Base-by-base conservation (phyloP, 2,329 filamentous ascomycete species). In the Fusarium nelsonii region DNA sequence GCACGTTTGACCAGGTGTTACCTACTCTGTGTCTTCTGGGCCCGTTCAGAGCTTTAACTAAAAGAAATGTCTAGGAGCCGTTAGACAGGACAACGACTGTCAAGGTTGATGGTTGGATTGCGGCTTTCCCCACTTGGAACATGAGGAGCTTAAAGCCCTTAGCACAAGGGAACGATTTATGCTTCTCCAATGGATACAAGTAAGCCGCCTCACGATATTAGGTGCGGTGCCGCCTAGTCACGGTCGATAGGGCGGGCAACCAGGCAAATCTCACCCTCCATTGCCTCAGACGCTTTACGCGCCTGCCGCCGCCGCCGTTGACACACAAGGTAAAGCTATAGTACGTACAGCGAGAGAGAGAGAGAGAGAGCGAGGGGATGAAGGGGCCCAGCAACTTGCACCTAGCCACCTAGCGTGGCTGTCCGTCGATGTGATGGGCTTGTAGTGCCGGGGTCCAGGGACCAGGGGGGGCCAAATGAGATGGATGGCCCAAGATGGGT, bases 271-370 rank as follows among this genome's bases (percentile, higher is more conserved):
- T 71, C 62, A 65, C 57, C 58, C 71, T 59, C 55, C 59, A 64
- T 69, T 64, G 67, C 57, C 63, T 70, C 53, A 48, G 51, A 70
- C 72, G 72, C 70, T 72, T 70, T 62, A 66, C 68, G 72, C 72
- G 72, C 65, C 65, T 71, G 54, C 58, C 63, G 65, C 67, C 58
- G 52, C 63, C 54, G 37, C 49, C 48, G 43, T 23, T 23, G 23
- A 23, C 23, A 52, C 49, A 58, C 34, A 48, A 55, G 16, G 23
- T 6, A 18, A 50, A 36, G 20, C 18, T 49, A 34, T 28, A 37
- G 23, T 23, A 10, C 14, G 32, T 26, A 49, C 15, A 43, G 40
- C 14, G 11, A 23, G 7, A n/a, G 18, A 32, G 18, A 48, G 6
- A 26, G 45, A 15, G 12, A 18, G 15, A 18, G 45, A 65, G 37